Evolutionary conservation across 768 basidiomycete species (phyloP).

Genomic region (Lentinula detonsa): DNA sequence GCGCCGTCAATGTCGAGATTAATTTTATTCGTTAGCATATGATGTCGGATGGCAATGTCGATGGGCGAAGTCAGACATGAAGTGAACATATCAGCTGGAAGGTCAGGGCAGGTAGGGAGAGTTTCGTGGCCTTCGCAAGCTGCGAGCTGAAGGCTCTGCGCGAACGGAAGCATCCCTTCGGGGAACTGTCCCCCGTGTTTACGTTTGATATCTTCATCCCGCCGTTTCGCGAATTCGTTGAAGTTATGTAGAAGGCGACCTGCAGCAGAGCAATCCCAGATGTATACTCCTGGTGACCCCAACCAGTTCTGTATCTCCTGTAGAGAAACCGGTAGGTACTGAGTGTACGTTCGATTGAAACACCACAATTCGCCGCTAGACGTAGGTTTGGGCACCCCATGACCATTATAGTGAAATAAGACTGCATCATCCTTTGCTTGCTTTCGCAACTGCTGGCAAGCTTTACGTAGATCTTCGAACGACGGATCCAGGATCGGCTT

Average conservation of each 20-base stretch:
- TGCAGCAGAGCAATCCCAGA: constrained; percentile 99
- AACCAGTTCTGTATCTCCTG: constrained; percentile 93
- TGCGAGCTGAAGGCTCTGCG: constrained; percentile 89
- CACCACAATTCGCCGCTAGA: constrained; percentile 97
- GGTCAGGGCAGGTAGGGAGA: constrained; percentile 91
- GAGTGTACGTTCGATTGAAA: constrained; percentile 95
- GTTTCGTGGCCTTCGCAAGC: constrained; percentile 90
- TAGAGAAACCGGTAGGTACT: constrained; percentile 95
- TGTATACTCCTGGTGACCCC: constrained; percentile 91
- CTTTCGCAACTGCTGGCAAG: constrained; percentile 77
- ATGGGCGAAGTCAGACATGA: constrained; percentile 97
- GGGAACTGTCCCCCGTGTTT: constrained; percentile 54
- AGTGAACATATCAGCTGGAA: constrained; percentile 96
- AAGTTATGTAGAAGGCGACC: constrained; percentile 91
- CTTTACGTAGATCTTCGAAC: constrained; percentile 86
- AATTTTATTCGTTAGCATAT: constrained; percentile 80
- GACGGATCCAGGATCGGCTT: constrained; percentile 95
- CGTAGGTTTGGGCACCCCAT: constrained; percentile 96
- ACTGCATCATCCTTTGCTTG: constrained; percentile 91
- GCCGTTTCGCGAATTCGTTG: constrained; percentile 68
- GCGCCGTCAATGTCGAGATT: constrained; percentile 86
- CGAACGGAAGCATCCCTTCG: constrained; percentile 62
- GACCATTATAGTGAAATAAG: constrained; percentile 97
- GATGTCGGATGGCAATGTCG: constrained; percentile 93
- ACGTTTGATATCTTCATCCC: constrained; percentile 60